Evolutionary conservation across 306 rosid species (phyloP).

Genomic region (Potentilla sterilis): DNA sequence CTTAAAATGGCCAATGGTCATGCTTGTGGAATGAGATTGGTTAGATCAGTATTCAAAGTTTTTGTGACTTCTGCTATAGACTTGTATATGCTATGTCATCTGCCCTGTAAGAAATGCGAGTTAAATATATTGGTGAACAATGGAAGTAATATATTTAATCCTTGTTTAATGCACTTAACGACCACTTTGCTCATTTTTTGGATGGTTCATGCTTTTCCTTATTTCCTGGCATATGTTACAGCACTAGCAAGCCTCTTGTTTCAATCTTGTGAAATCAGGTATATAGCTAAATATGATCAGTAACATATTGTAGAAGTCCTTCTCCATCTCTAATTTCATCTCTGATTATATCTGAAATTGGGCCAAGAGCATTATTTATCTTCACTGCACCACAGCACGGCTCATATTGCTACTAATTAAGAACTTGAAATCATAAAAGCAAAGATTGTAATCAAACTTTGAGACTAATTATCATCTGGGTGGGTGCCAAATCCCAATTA

Average conservation of each 20-base stretch:
- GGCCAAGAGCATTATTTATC: neutral
- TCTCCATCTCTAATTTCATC: neutral
- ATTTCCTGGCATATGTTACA: neutral
- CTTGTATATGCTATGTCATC: slow-evolving; percentile 16
- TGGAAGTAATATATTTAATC: neutral
- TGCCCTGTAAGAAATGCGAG: slow-evolving; percentile 15
- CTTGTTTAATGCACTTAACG: neutral
- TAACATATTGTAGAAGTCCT: neutral
- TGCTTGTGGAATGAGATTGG: slow-evolving; percentile 12
- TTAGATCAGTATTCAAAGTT: slow-evolving; percentile 31
- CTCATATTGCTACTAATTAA: neutral
- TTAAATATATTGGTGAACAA: neutral
- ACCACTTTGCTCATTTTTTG: neutral
- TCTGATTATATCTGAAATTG: neutral
- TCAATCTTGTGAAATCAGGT: neutral
- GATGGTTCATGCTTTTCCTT: neutral
- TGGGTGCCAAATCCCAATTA: slow-evolving; percentile 28
- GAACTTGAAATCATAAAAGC: neutral
- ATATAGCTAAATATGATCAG: neutral
- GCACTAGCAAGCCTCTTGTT: neutral
- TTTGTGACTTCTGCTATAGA: slow-evolving; percentile 27
- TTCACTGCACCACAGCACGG: neutral
- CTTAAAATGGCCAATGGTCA: neutral
- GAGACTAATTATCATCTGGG: slow-evolving; percentile 37
- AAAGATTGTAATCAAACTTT: neutral